A percentile compares a stretch with the other conserved stretches of the same genome.
Conservation (phyloP, 108 stramenopile genomes). For the Fragilaria radians region DNA sequence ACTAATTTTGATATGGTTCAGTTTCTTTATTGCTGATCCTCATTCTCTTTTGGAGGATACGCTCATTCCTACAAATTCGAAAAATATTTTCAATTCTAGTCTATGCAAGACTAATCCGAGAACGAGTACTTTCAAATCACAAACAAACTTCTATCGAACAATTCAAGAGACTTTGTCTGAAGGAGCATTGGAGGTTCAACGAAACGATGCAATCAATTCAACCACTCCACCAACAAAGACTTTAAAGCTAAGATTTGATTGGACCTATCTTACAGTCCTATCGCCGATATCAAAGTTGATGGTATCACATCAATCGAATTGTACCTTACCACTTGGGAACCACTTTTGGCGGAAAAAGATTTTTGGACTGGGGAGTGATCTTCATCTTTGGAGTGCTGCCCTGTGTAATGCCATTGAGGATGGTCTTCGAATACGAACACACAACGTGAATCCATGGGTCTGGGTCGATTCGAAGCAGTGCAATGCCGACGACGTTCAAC, state of each 20-base stretch:
- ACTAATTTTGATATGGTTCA: no score
- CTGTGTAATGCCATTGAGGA: slow-evolving; percentile 33
- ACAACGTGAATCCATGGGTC: slow-evolving; percentile 21
- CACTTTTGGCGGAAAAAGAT: slow-evolving; percentile 28
- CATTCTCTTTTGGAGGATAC: no score
- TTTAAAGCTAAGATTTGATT: slow-evolving; percentile 35
- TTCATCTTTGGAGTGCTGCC: slow-evolving; percentile 41
- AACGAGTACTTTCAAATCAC: no score
- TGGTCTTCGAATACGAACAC: slow-evolving; percentile 21
- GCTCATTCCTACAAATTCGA: no score
- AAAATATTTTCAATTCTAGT: no score
- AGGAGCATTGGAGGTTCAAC: background rate
- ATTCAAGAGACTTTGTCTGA: background rate
- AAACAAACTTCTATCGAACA: background rate
- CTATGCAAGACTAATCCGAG: no score
- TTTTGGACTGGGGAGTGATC: slow-evolving; percentile 46
- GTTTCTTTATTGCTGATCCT: no score
- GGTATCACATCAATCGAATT: slow-evolving; percentile 26
- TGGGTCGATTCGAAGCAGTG: slow-evolving; percentile 31
- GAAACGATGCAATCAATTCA: no score
- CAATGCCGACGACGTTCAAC: background rate
- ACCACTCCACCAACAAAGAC: slow-evolving; percentile 9
- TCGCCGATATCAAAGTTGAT: slow-evolving; percentile 17
- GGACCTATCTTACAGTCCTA: slow-evolving; percentile 27
- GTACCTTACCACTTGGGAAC: slow-evolving; percentile 20